phyloP scores from a whole-genome alignment of 2,329 filamentous ascomycete genomes.

The Bipolaris cookei region DNA sequence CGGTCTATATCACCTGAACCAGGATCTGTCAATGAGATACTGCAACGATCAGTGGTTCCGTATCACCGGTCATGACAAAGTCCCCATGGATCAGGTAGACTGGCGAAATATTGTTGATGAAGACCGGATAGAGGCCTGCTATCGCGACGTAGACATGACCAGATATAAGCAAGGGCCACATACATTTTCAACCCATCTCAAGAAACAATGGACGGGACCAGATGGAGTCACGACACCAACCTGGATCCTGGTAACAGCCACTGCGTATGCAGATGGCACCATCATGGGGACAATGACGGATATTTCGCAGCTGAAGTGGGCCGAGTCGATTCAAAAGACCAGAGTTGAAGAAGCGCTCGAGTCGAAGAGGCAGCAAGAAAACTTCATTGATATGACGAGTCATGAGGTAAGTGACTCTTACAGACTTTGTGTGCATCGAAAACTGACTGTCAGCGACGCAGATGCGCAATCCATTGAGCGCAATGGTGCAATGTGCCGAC shows the following conservation, averaged over 20 bases:
- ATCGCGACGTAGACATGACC: slow-evolving; percentile 4
- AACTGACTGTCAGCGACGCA: slow-evolving; percentile 4
- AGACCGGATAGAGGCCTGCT: slow-evolving; percentile 11
- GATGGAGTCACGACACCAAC: slow-evolving; percentile 20
- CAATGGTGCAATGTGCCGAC: slow-evolving; percentile 37
- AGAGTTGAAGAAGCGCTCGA: slow-evolving; percentile 21
- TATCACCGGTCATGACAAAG: slow-evolving; percentile 18
- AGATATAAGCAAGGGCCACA: slow-evolving; percentile 3
- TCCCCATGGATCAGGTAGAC: slow-evolving; percentile 13
- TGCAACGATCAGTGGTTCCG: slow-evolving; percentile 30
- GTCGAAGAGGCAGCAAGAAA: slow-evolving; percentile 30
- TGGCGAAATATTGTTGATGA: slow-evolving; percentile 10
- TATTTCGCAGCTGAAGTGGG: slow-evolving; percentile 45
- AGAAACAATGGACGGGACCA: slow-evolving; percentile 24
- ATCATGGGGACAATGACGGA: slow-evolving; percentile 42
- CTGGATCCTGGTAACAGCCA: slow-evolving; percentile 23
- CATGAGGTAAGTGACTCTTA: slow-evolving; percentile 18
- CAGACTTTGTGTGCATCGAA: background rate
- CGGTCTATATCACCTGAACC: slow-evolving; percentile 18
- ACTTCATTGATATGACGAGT: slow-evolving; percentile 36
- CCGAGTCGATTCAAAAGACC: slow-evolving; percentile 20
- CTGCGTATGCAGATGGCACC: slow-evolving; percentile 20
- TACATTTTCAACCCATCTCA: slow-evolving; percentile 20
- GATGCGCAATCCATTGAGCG: slow-evolving; percentile 40
- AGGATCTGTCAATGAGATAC: slow-evolving; percentile 25